phyloP scores from a whole-genome alignment of 441 rosid genomes.

The Mallotus japonicus region DNA sequence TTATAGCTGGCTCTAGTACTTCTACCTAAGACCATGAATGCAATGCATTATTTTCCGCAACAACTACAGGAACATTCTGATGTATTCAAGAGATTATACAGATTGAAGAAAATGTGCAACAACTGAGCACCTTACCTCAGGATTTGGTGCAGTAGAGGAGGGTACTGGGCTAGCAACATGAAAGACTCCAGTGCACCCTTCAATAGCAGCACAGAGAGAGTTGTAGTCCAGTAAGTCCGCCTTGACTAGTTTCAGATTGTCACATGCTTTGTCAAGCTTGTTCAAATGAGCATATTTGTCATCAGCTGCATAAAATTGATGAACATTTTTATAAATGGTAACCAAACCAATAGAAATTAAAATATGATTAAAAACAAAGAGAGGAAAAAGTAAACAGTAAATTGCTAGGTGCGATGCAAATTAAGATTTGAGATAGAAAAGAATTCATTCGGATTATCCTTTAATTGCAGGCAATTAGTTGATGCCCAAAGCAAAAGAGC shows the following conservation, averaged over 20 bases:
- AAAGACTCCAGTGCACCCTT: conserved; percentile 60
- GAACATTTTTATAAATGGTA: background rate
- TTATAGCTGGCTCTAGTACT: conserved; percentile 45
- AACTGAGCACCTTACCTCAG: conserved; percentile 43
- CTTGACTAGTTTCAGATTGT: conserved; percentile 62
- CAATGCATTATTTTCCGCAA: background rate
- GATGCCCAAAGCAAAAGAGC: too few species aligned
- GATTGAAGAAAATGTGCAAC: background rate
- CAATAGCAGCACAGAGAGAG: conserved; percentile 43
- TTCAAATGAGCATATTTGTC: conserved; percentile 56
- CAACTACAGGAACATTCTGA: too few species aligned
- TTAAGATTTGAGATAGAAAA: too few species aligned
- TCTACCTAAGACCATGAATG: conserved; percentile 41
- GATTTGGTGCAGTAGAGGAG: conserved; percentile 41
- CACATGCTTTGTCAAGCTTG: conserved; percentile 51
- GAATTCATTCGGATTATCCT: too few species aligned
- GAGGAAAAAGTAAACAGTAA: too few species aligned
- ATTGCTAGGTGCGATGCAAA: too few species aligned
- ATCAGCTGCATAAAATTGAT: conserved; percentile 29
- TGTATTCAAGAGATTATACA: background rate
- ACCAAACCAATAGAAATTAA: too few species aligned
- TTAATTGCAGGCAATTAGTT: too few species aligned
- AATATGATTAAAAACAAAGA: too few species aligned
- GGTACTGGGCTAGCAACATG: conserved; percentile 76
- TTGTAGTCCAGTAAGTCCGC: conserved; percentile 57